phyloP scores from a whole-genome alignment of 495 filamentous ascomycete genomes.

The Mycothermus thermophilus region DNA sequence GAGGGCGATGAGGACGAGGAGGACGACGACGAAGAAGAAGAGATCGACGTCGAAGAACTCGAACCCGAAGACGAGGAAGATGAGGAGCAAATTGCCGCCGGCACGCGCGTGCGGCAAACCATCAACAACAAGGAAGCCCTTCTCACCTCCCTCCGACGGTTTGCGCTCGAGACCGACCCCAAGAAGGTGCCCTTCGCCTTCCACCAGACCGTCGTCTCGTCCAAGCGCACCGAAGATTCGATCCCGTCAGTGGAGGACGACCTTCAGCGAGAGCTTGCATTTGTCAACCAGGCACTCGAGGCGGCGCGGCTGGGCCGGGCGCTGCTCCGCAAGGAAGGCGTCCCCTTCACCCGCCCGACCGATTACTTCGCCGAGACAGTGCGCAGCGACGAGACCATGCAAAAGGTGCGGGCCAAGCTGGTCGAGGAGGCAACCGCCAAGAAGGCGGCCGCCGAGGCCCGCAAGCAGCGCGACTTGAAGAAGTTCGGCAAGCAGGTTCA shows the following conservation, averaged over 20 bases:
- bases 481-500: slow-evolving; percentile 99
- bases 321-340: slow-evolving; percentile 63
- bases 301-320: slow-evolving; percentile 58
- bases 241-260: slow-evolving; percentile 74
- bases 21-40: slow-evolving; percentile 47
- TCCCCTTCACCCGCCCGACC: slow-evolving; percentile 71
- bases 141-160: slow-evolving; percentile 58
- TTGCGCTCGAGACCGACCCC: slow-evolving; percentile 46
- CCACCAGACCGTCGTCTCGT: slow-evolving; percentile 39
- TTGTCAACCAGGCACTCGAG: slow-evolving; percentile 81
- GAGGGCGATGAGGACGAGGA: slow-evolving; percentile 50
- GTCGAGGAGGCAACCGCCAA: slow-evolving; percentile 81
- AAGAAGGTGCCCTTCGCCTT: slow-evolving; percentile 36
- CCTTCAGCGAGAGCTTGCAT: slow-evolving; percentile 72
- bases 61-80: slow-evolving; percentile 53
- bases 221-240: slow-evolving; percentile 32
- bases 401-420: slow-evolving; percentile 83
- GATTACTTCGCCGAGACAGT: slow-evolving; percentile 99
- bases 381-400: slow-evolving; percentile 97
- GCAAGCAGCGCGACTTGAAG: slow-evolving; percentile 87
- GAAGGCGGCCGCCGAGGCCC: slow-evolving; percentile 83
- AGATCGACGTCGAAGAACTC: slow-evolving; percentile 75
- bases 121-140: slow-evolving; percentile 95
- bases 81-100: slow-evolving; percentile 53
- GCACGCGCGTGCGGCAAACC: slow-evolving; percentile 82